Percentiles rank a stretch among this genome's conserved stretches.
Conservation (phyloP, 495 filamentous ascomycete genomes). For the Hyaloscypha bicolor region DNA sequence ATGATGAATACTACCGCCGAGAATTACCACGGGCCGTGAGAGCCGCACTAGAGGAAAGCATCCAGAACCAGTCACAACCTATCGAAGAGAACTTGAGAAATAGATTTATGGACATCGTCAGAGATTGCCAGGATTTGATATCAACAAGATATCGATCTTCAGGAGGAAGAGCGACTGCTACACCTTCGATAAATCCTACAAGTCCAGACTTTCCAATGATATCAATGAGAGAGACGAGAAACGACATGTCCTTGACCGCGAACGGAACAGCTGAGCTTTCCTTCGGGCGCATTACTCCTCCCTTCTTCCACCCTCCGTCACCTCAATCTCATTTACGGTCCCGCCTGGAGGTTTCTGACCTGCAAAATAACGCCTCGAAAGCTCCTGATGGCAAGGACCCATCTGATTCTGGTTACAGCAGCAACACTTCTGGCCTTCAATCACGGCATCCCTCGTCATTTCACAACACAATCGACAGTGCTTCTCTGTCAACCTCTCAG, state of each 20-base stretch:
- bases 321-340: neutral
- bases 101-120: conserved; percentile 12
- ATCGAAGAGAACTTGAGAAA: conserved; percentile 11
- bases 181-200: neutral
- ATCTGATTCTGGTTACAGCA: neutral
- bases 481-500: neutral
- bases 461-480: neutral
- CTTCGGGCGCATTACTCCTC: neutral
- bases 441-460: neutral
- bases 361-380: neutral
- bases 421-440: neutral
- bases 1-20: conserved; percentile 23
- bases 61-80: conserved; percentile 5
- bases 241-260: neutral
- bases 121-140: conserved; percentile 9
- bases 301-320: neutral
- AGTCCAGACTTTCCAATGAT: neutral
- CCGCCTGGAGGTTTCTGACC: neutral
- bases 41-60: neutral
- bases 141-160: conserved; percentile 24
- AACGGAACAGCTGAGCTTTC: neutral
- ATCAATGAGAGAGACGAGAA: neutral
- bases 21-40: conserved; percentile 15
- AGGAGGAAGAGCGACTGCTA: neutral
- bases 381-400: neutral